phyloP scores from a whole-genome alignment of 352 stramenopile species.

The Pythium coloratum region DNA sequence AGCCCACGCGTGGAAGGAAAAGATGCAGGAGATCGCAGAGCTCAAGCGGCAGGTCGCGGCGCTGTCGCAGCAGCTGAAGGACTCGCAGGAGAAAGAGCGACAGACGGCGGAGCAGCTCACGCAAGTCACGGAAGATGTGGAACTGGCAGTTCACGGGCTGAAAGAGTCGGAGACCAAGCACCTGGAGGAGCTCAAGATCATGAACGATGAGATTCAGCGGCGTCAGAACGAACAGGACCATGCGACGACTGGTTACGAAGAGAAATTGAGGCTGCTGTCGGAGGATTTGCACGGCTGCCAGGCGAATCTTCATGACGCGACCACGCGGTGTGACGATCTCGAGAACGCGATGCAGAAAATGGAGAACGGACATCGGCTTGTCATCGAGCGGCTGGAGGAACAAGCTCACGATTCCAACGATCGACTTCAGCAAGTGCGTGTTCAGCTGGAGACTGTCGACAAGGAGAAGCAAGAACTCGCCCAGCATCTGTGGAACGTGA shows the following conservation, averaged over 20 bases:
- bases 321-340: slow-evolving; percentile 7
- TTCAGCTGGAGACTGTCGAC: slow-evolving; percentile 22
- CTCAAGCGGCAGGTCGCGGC: slow-evolving; percentile 40
- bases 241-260: slow-evolving; percentile 40
- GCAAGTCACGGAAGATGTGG: slow-evolving; percentile 38
- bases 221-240: slow-evolving; percentile 38
- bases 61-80: slow-evolving; percentile 40
- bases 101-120: slow-evolving; percentile 35
- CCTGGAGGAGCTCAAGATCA: slow-evolving; percentile 50
- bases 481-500: slow-evolving; percentile 60
- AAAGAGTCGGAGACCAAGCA: slow-evolving; percentile 38
- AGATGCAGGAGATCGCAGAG: slow-evolving; percentile 53
- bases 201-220: slow-evolving; percentile 62
- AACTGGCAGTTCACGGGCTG: slow-evolving; percentile 32
- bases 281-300: slow-evolving; percentile 35
- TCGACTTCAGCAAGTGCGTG: slow-evolving; percentile 5
- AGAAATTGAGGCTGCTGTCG: slow-evolving; percentile 28
- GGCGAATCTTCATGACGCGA: slow-evolving; percentile 30
- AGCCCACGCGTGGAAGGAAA: slow-evolving; percentile 57
- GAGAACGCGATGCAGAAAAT: slow-evolving; percentile 30
- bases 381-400: slow-evolving; percentile 24
- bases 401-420: background rate
- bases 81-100: slow-evolving; percentile 37
- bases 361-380: slow-evolving; percentile 20
- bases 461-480: slow-evolving; percentile 61